These are phyloP conservation scores for Apiosordaria backusii DNA, from an alignment of 495 filamentous ascomycete genomes.

Conservation along the genomic window DNA sequence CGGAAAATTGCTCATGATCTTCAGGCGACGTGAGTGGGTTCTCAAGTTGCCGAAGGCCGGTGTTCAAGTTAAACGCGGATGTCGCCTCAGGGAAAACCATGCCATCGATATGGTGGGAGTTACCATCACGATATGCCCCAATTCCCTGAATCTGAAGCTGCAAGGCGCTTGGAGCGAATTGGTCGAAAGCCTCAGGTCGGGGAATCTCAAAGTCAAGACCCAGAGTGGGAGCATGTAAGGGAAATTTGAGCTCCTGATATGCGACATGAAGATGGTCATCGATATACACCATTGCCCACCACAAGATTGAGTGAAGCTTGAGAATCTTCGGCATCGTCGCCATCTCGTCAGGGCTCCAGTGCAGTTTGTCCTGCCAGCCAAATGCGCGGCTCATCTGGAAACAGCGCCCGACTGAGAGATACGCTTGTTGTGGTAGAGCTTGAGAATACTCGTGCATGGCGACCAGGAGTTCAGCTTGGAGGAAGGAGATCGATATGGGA, in stretches of 20 bases:
- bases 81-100: constrained; percentile 29
- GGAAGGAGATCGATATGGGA: constrained; percentile 30
- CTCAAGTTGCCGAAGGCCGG: constrained; percentile 23
- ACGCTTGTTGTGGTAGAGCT: constrained; percentile 65
- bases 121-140: constrained; percentile 17
- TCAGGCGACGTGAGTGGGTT: constrained; percentile 10
- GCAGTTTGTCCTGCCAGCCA: constrained; percentile 26
- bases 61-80: constrained; percentile 28
- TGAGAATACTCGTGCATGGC: constrained; percentile 85
- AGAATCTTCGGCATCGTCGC: constrained; percentile 17
- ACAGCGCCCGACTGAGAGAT: constrained; percentile 28
- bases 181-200: constrained; percentile 26
- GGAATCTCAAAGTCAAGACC: constrained; percentile 21
- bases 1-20: constrained; percentile 19
- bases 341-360: constrained; percentile 22
- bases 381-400: constrained; percentile 29
- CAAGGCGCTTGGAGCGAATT: background rate
- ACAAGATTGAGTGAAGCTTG: constrained; percentile 31
- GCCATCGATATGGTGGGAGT: constrained; percentile 21
- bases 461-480: constrained; percentile 71
- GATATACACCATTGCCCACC: constrained; percentile 33
- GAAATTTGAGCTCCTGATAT: constrained; percentile 29
- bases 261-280: constrained; percentile 30
- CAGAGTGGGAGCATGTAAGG: constrained; percentile 24
- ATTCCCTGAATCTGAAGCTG: background rate